Base-by-base conservation (phyloP, 2,329 filamentous ascomycete species). In the Tothia fuscella region DNA sequence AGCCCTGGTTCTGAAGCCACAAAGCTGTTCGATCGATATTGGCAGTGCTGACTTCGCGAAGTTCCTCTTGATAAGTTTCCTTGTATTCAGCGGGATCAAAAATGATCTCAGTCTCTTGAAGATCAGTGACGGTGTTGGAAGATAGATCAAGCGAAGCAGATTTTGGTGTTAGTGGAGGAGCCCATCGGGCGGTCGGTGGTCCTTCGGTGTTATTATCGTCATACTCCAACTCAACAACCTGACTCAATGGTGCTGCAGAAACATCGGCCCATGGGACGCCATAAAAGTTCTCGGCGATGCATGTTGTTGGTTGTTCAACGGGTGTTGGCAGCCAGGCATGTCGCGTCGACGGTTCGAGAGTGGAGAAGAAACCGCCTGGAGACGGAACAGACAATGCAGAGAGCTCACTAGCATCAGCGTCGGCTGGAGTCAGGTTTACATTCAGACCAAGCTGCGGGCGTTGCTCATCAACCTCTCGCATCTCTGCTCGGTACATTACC, bases 201-300 rank as follows among this genome's bases (percentile, higher is more conserved):
- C 78, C 76, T 46, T 72, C 72, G 30, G 69, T 67, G 40, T 69
- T 57, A n/a, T 84, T 75, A 22, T 88, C 64, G 17, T 44, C 42
- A n/a, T 13, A 28, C 3, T 39, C 44, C 16, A 32, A 38, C n/a
- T 45, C 35, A 21, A 43, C 29, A 7, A 47, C 37, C 38, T 45
- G 46, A 21, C 31, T 17, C 26, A 33, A 25, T 3, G 31, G 22
- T 4, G 21, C 31, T 22, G 25, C 32, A n/a, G 22, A 13, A 5
- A 22, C 25, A n/a, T 20, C 31, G n/a, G 35, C 38, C 80, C 87
- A 95, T 3, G 88, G 87, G 21, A 81, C 72, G 48, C 81, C 79
- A 63, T 96, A 96, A 54, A 95, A 96, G 48, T 82, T 77, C 57
- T 94, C 85, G 7, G 89, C 89, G n/a, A 82, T 87, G 22, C 86